These are phyloP conservation scores for Lentinus brumalis DNA, from an alignment of 768 basidiomycete genomes.

Conservation along the genomic window DNA sequence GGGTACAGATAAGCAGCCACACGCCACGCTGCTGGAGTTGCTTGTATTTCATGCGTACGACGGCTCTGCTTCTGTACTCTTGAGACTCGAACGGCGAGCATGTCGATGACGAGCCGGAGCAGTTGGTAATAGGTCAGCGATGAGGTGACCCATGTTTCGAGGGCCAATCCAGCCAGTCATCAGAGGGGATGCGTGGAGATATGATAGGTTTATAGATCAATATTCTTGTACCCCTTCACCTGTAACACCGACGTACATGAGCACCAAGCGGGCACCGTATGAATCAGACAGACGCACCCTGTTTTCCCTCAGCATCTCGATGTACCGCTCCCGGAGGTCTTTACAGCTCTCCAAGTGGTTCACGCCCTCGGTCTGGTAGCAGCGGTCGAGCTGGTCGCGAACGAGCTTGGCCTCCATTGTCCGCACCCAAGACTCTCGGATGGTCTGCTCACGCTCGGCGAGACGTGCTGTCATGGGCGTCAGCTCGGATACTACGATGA, in stretches of 20 bases:
- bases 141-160: not conserved
- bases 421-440: conserved; percentile 93
- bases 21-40: conserved; percentile 1
- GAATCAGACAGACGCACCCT: conserved; percentile 53
- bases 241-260: conserved; percentile 33
- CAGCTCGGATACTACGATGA: not conserved
- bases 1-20: conserved; percentile 1
- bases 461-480: conserved; percentile 51
- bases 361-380: conserved; percentile 87
- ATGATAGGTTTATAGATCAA: conserved; percentile 48
- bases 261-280: not conserved
- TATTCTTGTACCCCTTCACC: conserved; percentile 85
- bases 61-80: not conserved
- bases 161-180: not conserved
- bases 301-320: conserved; percentile 75
- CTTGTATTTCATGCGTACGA: conserved; percentile 12
- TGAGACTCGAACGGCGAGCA: too few species aligned
- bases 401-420: conserved; percentile 93
- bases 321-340: conserved; percentile 82
- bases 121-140: too few species aligned
- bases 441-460: conserved; percentile 67
- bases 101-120: too few species aligned
- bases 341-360: conserved; percentile 90
- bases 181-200: not conserved
- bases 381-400: conserved; percentile 85